Evolutionary conservation across 805 yeast species (phyloP), one percentile per base, ranked within the genome.

Genomic region (Debaryomyces hansenii): DNA sequence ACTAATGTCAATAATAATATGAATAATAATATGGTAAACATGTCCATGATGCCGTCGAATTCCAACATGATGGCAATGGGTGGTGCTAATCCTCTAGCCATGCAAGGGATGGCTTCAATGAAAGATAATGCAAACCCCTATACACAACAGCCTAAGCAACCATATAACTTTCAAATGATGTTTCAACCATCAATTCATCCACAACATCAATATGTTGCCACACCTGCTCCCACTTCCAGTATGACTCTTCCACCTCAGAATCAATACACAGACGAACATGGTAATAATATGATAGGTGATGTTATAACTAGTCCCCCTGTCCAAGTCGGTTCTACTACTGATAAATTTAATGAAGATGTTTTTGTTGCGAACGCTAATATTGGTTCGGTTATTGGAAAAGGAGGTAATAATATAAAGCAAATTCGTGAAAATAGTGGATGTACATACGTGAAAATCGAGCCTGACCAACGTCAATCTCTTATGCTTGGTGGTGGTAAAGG

Each of bases 381-480:
- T 34, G 96, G 96, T 1, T 80, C 87, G 34, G 84, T 90, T 21
- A 90, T 90, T 49, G 96, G 96, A 1, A 87, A 83, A 64, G 89
- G 90, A 28, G 96, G 96, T 15, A 82, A 85, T 57, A 86, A 84
- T 55, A 84, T 90, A 48, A 85, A 83, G 57, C 89, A 86, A 51
- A 83, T 90, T 41, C 78, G 92, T 51, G 84, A 83, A 48, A 74
- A 80, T 24, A 82, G 92, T 16, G 92, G 95, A 3, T 73, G 78
- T 28, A 79, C 89, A 39, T 83, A 84, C 47, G 87, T 90, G 21
- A 79, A 81, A 52, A 85, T 90, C 44, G 87, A 82, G 52, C 82
- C 80, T 1, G 85, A 81, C 46, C 67, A 70, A 20, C 67, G 74
- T 29, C 88, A 85, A 54, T 63, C 73, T 8, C 66, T 72, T 47